Base-by-base conservation (phyloP, 768 basidiomycete genomes). In the Russula earlei region DNA sequence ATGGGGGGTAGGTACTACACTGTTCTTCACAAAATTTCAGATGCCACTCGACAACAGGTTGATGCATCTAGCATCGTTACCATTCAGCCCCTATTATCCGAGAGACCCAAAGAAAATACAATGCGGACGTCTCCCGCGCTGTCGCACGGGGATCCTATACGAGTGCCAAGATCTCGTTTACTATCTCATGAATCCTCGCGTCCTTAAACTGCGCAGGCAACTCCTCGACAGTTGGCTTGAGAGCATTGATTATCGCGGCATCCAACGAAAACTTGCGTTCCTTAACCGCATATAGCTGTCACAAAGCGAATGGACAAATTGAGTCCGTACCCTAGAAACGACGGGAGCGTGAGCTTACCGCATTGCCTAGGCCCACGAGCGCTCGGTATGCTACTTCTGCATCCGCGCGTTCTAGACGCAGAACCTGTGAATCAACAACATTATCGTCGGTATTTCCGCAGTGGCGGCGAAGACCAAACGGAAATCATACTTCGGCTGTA, bases 361-460 rank as follows among this genome's bases (percentile, higher is more conserved):
- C 67, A 67, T 91, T 89, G 22, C 88, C 88, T 11, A 91, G 72
- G 5, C 79, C 87, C 27, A 87, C 85, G 11, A 83, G 70, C 9
- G 80, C 74, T 34, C 88, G 82, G 66, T 90, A 90, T 24, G 74
- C 75, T 4, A 84, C 79, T 63, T 91, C 88, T 10, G 81, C 71
- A 54, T 91, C 88, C 34, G 64, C 81, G 77, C 52, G 74, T 71
- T 69, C 65, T 11, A 70, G 67, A 42, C 80, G 65, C 17, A 81
- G 60, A 12, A 67, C 69, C 80, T 82, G 59, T 44, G 12, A 33
- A 24, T 25, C 49, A 33, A 57, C 42, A n/a, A 41, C 4, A 17
- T 29, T 25, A 38, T 31, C 42, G 40, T 49, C 38, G 55, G 41
- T 47, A 56, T 41, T 36, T 49, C 36, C 42, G 56, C 34, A 31